Evolutionary conservation across 2,329 filamentous ascomycete species (phyloP).

Genomic region (Trichoderma koningiopsis): DNA sequence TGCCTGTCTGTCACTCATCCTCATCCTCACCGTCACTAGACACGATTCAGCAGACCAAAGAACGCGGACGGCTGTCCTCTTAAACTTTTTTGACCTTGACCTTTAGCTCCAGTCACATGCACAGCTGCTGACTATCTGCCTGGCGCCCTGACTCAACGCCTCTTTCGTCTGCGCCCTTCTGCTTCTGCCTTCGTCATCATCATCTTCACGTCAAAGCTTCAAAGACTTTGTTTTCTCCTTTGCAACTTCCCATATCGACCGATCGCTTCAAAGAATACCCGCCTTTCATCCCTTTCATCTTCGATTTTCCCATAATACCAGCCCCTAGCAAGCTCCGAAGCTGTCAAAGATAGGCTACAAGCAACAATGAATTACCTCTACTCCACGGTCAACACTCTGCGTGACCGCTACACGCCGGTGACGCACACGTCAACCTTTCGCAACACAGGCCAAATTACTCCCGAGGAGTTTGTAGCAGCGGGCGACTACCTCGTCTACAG

Average conservation of each 20-base stretch:
- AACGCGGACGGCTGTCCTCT: not conserved
- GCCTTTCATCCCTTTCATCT: not conserved
- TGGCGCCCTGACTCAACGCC: not conserved
- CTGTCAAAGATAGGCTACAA: not conserved
- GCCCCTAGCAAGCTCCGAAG: not conserved
- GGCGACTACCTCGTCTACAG: slow-evolving; percentile 99
- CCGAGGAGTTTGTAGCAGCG: slow-evolving; percentile 92
- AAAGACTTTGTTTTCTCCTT: not conserved
- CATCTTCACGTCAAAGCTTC: not conserved
- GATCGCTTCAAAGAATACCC: not conserved
- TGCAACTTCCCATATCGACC: not conserved
- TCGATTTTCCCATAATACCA: not conserved
- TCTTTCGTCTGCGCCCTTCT: not conserved
- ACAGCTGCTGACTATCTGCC: not conserved
- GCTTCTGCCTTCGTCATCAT: not conserved
- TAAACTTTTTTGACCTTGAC: not conserved
- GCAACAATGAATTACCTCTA: slow-evolving; percentile 85
- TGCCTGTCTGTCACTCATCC: slow-evolving; percentile 13
- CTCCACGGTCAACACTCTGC: slow-evolving; percentile 87
- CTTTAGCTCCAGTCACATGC: not conserved
- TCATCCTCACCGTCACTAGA: slow-evolving; percentile 27
- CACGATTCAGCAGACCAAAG: not conserved
- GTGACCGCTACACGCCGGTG: slow-evolving; percentile 88
- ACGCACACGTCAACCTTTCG: slow-evolving; percentile 92
- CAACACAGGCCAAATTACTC: slow-evolving; percentile 90